Percentiles rank a stretch among this genome's conserved stretches.
Evolutionary conservation across 257 asterid species (phyloP).

Genomic region (Penstemon davidsonii): DNA sequence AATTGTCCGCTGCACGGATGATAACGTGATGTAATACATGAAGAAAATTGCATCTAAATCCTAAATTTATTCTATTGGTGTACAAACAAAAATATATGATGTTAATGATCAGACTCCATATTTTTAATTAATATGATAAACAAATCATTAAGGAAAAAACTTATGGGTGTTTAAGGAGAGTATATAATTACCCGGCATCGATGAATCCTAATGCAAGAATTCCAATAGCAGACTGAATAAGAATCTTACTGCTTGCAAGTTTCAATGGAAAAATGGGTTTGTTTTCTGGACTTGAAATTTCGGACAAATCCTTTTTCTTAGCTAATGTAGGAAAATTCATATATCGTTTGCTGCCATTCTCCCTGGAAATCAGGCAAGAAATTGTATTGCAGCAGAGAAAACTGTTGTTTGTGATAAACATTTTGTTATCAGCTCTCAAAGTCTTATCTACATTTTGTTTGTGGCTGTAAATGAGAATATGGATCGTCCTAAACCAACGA

Average conservation of each 20-base stretch:
- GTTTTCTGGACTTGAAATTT: conserved; percentile 33
- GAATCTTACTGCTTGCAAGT: conserved; percentile 33
- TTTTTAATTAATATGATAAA: too few species aligned
- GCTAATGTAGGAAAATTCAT: conserved; percentile 29
- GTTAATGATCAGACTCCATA: too few species aligned
- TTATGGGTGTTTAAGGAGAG: too few species aligned
- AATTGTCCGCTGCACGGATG: too few species aligned
- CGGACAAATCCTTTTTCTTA: conserved; percentile 42
- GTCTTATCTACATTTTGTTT: conserved; percentile 21
- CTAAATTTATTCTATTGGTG: too few species aligned
- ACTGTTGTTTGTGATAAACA: conserved; percentile 28
- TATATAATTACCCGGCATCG: conserved; percentile 73
- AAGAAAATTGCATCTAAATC: too few species aligned
- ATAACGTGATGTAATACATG: too few species aligned
- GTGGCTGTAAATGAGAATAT: conserved; percentile 26
- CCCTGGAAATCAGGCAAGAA: conserved; percentile 26
- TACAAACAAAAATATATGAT: too few species aligned
- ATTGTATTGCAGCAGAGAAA: conserved; percentile 17
- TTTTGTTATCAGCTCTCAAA: conserved; percentile 29
- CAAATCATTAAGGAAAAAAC: too few species aligned
- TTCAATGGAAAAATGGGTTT: conserved; percentile 38
- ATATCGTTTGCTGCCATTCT: conserved; percentile 24
- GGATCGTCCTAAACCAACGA: too few species aligned
- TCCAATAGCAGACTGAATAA: conserved; percentile 59
- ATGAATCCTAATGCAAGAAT: conserved; percentile 69